Conservation (phyloP, 1,284 basidiomycete species). For the Microbotryomycetes sp. region DNA sequence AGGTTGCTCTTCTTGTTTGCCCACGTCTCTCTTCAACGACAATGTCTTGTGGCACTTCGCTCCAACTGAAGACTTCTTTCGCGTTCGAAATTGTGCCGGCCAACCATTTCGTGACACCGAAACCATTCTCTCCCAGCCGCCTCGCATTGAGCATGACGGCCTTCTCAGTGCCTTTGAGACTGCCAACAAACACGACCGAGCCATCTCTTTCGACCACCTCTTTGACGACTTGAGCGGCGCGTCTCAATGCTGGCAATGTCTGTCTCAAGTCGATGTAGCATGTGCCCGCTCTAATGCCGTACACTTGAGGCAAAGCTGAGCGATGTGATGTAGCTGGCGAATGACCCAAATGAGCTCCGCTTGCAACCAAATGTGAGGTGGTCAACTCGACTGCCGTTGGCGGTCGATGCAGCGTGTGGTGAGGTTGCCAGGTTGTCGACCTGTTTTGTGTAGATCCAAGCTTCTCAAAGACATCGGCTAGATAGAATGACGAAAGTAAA, state of each 20-base stretch:
- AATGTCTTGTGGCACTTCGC: slow-evolving; percentile 20
- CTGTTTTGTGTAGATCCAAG: slow-evolving; percentile 73
- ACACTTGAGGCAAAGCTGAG: slow-evolving; percentile 86
- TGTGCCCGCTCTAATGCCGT: slow-evolving; percentile 82
- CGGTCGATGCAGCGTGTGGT: slow-evolving; percentile 64
- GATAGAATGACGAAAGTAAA: not conserved
- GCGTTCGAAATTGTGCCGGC: slow-evolving; percentile 92
- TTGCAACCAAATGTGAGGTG: slow-evolving; percentile 80
- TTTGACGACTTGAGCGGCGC: slow-evolving; percentile 80
- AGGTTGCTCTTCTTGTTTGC: not conserved
- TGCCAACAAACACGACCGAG: slow-evolving; percentile 79
- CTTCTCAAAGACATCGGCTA: slow-evolving; percentile 53
- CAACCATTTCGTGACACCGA: slow-evolving; percentile 81
- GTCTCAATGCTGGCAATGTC: slow-evolving; percentile 82
- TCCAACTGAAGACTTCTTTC: slow-evolving; percentile 48
- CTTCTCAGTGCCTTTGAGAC: slow-evolving; percentile 30
- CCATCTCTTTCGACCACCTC: slow-evolving; percentile 77
- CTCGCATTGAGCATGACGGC: slow-evolving; percentile 73
- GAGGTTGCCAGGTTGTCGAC: slow-evolving; percentile 63
- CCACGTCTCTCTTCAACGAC: not conserved
- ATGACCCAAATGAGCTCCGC: slow-evolving; percentile 93
- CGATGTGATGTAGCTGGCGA: slow-evolving; percentile 72
- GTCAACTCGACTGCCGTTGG: slow-evolving; percentile 59
- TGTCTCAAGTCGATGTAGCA: slow-evolving; percentile 94
- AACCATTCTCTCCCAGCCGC: slow-evolving; percentile 67